Evolutionary conservation across 2,329 filamentous ascomycete species (phyloP), one percentile per base, ranked within the genome.

Genomic region (Westerdykella ornata): DNA sequence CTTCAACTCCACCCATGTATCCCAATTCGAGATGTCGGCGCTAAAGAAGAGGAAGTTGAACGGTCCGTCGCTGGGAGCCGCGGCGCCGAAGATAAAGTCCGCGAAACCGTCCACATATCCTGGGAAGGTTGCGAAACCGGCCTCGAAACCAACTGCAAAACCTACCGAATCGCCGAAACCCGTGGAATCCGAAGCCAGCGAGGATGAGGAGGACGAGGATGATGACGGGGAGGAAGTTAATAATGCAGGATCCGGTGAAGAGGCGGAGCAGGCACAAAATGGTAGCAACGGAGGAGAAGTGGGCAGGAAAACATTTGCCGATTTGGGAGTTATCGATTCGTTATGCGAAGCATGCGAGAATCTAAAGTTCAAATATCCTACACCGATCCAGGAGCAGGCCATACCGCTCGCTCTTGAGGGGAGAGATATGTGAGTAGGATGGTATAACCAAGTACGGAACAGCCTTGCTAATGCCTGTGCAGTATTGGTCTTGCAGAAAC

Each of bases 401-500:
- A 94, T 97, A 54, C 90, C 90, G 4, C 60, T 80, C 4, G 89
- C 89, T 28, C 74, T 96, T 3, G 69, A 85, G 57, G 82, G 84
- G 39, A 80, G 88, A 57, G 92, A 97, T 65, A 74, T 97, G 26
- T 46, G 26, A 41, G 44, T 17, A 2, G 9, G n/a, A 5, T 8
- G 22, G 22, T 26, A 8, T 26, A 15, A 3, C 16, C 13, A 33
- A 3, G 30, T 38, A 18, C 13, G 36, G 14, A 13, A 13, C 3
- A 12, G 8, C 5, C 13, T 32, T 31, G 28, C 38, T 43, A 31
- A 46, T 31, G 12, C 2, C 6, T 11, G 5, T 9, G 28, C 34
- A 46, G 44, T 0, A 95, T 98, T 53, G 92, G 89, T 32, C 75
- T 97, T 38, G 92, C 92, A 22, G 90, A 98, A 68, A 98, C 92